Percentiles rank a stretch among this genome's conserved stretches.
phyloP scores from a whole-genome alignment of 2,329 filamentous ascomycete genomes.

The Cladosporium cucumerinum region DNA sequence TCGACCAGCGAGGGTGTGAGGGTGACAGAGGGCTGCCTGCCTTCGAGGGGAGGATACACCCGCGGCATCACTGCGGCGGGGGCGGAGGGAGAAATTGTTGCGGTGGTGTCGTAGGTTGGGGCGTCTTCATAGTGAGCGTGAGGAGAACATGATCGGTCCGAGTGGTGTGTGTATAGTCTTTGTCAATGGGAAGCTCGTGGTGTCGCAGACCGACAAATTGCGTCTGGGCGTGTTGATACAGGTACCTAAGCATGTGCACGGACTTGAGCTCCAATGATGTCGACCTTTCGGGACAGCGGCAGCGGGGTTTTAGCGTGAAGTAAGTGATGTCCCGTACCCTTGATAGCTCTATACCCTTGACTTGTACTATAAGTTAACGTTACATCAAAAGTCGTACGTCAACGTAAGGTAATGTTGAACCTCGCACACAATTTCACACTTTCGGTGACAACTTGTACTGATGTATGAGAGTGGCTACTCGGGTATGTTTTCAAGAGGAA shows the following conservation, averaged over 20 bases:
- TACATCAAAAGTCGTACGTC: neutral
- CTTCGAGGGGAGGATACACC: slow-evolving; percentile 48
- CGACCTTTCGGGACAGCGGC: neutral
- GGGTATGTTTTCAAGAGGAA: too few species aligned
- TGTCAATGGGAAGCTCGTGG: neutral
- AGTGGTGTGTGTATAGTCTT: neutral
- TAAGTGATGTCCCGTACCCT: neutral
- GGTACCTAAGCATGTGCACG: neutral
- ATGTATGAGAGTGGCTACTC: too few species aligned
- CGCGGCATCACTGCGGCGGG: slow-evolving; percentile 42
- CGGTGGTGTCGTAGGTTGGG: neutral
- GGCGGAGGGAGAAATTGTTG: slow-evolving; percentile 13
- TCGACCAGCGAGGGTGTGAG: slow-evolving; percentile 78
- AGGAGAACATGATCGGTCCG: neutral
- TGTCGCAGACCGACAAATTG: slow-evolving; percentile 6
- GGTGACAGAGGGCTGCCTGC: slow-evolving; percentile 47
- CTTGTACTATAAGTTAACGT: neutral
- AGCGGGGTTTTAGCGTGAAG: neutral
- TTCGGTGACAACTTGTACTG: too few species aligned
- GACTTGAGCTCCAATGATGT: neutral
- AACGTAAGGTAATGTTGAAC: too few species aligned
- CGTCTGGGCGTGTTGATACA: neutral
- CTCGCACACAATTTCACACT: too few species aligned
- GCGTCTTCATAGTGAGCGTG: slow-evolving; percentile 3
- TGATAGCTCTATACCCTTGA: neutral